Evolutionary conservation across 768 basidiomycete genomes (phyloP).

Genomic region (Leccinum broughii): DNA sequence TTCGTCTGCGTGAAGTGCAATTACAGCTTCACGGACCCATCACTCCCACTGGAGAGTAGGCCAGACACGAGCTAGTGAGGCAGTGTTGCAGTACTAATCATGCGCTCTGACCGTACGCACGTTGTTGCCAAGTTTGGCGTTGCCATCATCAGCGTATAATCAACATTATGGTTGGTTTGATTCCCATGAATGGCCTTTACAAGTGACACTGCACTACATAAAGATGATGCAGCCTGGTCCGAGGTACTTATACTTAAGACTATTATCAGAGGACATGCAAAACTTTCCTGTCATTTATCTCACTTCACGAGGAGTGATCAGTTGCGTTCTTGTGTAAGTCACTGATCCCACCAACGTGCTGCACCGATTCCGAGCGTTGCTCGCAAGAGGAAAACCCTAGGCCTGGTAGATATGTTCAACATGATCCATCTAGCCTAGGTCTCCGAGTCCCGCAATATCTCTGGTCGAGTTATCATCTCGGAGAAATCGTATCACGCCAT

Average conservation of each 20-base stretch:
- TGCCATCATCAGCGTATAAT: not conserved
- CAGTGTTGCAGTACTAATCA: slow-evolving; percentile 1
- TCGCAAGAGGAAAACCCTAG: not conserved
- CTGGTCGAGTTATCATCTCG: not conserved
- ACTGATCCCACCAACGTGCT: not conserved
- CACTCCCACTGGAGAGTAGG: slow-evolving; percentile 46
- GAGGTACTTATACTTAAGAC: not conserved
- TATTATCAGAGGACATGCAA: not conserved
- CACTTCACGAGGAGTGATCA: not conserved
- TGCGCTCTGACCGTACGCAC: slow-evolving; percentile 7
- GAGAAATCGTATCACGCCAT: not conserved
- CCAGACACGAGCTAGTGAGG: slow-evolving; percentile 29
- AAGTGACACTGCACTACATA: not conserved
- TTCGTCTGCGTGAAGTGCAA: slow-evolving; percentile 87
- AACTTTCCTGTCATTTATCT: not conserved
- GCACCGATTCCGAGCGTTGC: not conserved
- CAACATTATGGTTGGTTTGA: not conserved
- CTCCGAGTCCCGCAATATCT: not conserved
- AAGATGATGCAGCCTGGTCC: not conserved
- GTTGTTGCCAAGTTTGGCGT: not conserved
- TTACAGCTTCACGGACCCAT: slow-evolving; percentile 72
- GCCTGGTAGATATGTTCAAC: not conserved
- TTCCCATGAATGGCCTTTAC: not conserved
- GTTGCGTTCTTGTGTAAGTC: not conserved
- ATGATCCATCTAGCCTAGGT: no score